Conservation (phyloP, 306 rosid genomes). For the Dalbergia cultrata region DNA sequence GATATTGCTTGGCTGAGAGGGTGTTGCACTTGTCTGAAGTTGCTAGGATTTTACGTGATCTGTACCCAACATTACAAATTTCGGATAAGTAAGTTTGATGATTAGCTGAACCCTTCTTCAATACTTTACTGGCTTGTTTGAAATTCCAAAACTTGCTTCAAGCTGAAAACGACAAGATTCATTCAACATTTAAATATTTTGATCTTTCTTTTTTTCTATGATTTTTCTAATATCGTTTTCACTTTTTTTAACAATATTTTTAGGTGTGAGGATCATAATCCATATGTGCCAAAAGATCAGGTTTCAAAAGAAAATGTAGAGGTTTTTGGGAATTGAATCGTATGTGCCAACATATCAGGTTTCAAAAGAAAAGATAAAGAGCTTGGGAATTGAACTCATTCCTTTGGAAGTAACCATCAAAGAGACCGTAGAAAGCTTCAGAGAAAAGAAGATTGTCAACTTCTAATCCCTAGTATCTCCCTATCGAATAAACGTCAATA, state of each 20-base stretch:
- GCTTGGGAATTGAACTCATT: conserved; percentile 61
- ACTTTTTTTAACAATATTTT: background rate
- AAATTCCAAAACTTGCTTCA: background rate
- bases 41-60: conserved; percentile 53
- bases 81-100: conserved; percentile 58
- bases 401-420: conserved; percentile 59
- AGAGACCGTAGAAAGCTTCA: conserved; percentile 79
- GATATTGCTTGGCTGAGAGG: conserved; percentile 68
- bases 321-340: conserved; percentile 61
- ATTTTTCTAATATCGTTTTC: background rate
- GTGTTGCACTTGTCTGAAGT: conserved; percentile 61
- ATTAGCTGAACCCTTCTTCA: background rate
- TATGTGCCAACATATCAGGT: conserved; percentile 52
- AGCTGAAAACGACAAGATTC: background rate
- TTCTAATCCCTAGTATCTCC: conserved; percentile 46
- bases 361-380: conserved; percentile 66
- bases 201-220: background rate
- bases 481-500: conserved; percentile 3
- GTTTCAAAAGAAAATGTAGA: conserved; percentile 64
- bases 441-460: conserved; percentile 60
- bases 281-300: conserved; percentile 52
- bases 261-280: conserved; percentile 65
- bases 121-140: too few relatives aligned
- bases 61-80: conserved; percentile 62
- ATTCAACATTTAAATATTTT: background rate